A percentile compares a stretch with the other conserved stretches of the same genome.
These are phyloP conservation scores for Orbilia quercus DNA, from an alignment of 2,329 filamentous ascomycete genomes.

Conservation along the genomic window DNA sequence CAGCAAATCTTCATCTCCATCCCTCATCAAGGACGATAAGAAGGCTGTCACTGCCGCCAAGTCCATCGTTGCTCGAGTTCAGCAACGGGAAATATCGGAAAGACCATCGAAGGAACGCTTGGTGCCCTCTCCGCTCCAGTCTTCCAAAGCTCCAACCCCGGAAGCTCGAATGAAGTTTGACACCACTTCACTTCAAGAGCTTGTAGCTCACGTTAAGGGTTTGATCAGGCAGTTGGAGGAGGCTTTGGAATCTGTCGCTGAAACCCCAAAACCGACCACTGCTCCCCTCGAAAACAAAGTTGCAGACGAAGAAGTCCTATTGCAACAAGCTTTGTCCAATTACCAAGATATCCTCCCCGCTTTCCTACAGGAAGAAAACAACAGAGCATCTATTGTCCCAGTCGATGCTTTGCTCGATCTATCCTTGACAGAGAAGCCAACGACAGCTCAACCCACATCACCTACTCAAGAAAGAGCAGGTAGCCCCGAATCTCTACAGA, in stretches of 20 bases:
- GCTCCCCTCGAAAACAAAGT: constrained; percentile 11
- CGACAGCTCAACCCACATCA: constrained; percentile 14
- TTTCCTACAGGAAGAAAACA: constrained; percentile 39
- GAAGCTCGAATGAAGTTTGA: constrained; percentile 58
- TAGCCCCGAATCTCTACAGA: constrained; percentile 26
- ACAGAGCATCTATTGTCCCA: constrained; percentile 19
- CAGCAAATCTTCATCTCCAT: constrained; percentile 51
- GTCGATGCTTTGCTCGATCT: constrained; percentile 47
- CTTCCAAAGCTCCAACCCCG: constrained; percentile 48
- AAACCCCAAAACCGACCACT: constrained; percentile 10
- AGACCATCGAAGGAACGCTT: constrained; percentile 49
- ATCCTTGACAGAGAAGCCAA: constrained; percentile 39
- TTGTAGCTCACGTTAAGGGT: constrained; percentile 59
- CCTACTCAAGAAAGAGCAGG: constrained; percentile 21
- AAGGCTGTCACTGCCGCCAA: constrained; percentile 51
- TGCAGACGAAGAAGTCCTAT: constrained; percentile 39
- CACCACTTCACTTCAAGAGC: constrained; percentile 59
- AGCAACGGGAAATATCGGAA: constrained; percentile 45
- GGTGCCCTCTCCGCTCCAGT: constrained; percentile 47
- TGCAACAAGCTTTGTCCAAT: constrained; percentile 46
- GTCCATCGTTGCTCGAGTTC: constrained; percentile 52
- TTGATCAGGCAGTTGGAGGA: constrained; percentile 58
- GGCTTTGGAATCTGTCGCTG: constrained; percentile 47
- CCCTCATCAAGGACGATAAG: constrained; percentile 55
- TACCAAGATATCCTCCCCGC: constrained; percentile 54